Evolutionary conservation across 2,329 filamentous ascomycete species (phyloP).

Genomic region (Pseudocercospora macadamiae): DNA sequence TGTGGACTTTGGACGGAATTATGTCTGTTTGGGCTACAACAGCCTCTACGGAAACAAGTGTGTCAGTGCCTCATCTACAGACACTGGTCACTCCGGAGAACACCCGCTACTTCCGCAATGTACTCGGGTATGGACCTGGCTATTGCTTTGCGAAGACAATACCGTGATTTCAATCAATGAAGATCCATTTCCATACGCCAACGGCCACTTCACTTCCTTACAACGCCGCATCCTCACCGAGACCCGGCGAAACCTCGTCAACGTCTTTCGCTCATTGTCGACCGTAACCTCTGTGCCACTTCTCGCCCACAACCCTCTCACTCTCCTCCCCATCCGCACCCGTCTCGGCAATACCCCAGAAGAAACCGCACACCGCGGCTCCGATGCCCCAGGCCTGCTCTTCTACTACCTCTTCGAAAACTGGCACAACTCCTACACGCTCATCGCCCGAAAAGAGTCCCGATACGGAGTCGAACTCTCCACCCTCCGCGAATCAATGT

Average conservation of each 20-base stretch:
- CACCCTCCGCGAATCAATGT: conserved; percentile 55
- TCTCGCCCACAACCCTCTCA: conserved; percentile 42
- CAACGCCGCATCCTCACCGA: conserved; percentile 53
- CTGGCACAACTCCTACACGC: conserved; percentile 62
- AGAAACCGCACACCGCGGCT: conserved; percentile 50
- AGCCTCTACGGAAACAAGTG: conserved; percentile 55
- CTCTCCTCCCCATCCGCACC: conserved; percentile 49
- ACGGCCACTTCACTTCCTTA: conserved; percentile 42
- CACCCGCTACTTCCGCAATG: conserved; percentile 31
- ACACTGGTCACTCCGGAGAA: neutral
- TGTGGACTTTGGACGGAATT: conserved; percentile 68
- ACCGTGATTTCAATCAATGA: conserved; percentile 74
- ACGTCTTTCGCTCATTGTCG: conserved; percentile 63
- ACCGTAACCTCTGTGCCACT: conserved; percentile 50
- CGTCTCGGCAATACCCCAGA: conserved; percentile 49
- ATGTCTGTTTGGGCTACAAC: conserved; percentile 74
- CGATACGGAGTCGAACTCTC: conserved; percentile 52
- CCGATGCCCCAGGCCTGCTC: conserved; percentile 62
- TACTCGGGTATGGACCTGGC: conserved; percentile 68
- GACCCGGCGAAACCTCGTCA: conserved; percentile 61
- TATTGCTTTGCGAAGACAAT: conserved; percentile 68
- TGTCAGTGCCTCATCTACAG: neutral
- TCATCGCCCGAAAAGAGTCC: conserved; percentile 55
- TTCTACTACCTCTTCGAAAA: conserved; percentile 72
- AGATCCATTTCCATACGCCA: conserved; percentile 49